Evolutionary conservation across 805 yeast species (phyloP).

Genomic region (Ogataea populi-albae): DNA sequence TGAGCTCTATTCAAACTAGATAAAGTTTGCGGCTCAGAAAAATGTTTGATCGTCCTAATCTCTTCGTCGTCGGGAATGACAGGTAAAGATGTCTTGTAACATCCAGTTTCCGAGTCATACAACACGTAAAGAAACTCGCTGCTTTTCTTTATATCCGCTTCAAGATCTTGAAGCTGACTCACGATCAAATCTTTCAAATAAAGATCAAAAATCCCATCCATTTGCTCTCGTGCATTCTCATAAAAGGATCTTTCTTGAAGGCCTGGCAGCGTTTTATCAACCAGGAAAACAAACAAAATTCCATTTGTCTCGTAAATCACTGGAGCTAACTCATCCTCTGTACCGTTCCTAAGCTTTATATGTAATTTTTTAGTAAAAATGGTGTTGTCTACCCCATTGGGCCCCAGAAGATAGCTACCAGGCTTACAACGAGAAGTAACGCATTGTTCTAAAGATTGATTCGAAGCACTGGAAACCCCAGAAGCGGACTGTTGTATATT

Average conservation of each 20-base stretch:
- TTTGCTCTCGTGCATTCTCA: constrained; percentile 10
- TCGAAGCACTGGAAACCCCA: not conserved
- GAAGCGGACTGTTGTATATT: not conserved
- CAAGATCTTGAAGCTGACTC: constrained; percentile 24
- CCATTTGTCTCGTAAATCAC: constrained; percentile 33
- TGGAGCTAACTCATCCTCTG: constrained; percentile 11
- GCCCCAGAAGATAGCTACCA: constrained; percentile 28
- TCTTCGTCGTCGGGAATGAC: constrained; percentile 28
- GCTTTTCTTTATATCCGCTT: constrained; percentile 14
- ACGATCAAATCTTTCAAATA: constrained; percentile 28
- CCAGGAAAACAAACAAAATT: constrained; percentile 24
- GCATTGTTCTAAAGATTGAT: constrained; percentile 8
- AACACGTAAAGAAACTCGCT: constrained; percentile 24
- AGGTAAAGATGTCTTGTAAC: constrained; percentile 27
- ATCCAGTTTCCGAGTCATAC: constrained; percentile 16
- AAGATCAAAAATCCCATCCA: constrained; percentile 22
- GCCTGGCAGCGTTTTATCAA: constrained; percentile 5
- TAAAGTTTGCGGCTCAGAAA: constrained; percentile 3
- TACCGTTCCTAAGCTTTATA: constrained; percentile 5
- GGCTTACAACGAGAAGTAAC: constrained; percentile 11
- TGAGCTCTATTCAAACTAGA: constrained; percentile 10
- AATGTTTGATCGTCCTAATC: constrained; percentile 10
- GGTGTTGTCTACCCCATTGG: constrained; percentile 18
- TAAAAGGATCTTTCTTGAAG: constrained; percentile 9
- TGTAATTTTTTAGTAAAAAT: constrained; percentile 15